Conservation (phyloP, 345 rosid species). For the Acer campestre region DNA sequence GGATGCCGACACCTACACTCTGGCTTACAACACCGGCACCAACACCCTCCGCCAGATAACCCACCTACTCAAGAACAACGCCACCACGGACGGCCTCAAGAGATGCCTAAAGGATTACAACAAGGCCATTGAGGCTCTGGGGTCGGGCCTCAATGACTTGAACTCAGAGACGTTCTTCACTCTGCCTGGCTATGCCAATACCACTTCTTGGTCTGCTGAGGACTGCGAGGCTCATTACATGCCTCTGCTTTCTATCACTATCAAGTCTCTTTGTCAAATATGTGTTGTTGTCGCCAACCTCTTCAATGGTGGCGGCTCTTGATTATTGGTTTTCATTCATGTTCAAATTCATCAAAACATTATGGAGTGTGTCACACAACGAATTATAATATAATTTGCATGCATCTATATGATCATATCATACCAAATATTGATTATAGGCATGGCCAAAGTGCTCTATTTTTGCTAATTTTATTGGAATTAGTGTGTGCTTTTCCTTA, state of each 20-base stretch:
- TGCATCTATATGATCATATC: no score
- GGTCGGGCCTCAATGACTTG: constrained; percentile 20
- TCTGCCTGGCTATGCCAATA: constrained; percentile 13
- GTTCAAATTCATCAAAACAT: no score
- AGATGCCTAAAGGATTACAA: constrained; percentile 22
- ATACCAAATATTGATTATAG: no score
- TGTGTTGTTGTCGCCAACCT: constrained; percentile 13
- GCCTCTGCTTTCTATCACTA: not conserved
- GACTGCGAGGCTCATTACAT: constrained; percentile 21
- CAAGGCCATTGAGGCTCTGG: not conserved
- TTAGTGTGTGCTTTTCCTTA: no score
- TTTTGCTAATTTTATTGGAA: no score
- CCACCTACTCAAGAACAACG: constrained; percentile 9
- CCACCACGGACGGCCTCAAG: constrained; percentile 7
- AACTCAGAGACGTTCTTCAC: constrained; percentile 21
- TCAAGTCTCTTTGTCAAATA: constrained; percentile 18
- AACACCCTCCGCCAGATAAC: constrained; percentile 6
- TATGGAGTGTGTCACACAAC: no score
- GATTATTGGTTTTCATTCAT: no score
- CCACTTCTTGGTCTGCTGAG: not conserved
- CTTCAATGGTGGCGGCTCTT: no score
- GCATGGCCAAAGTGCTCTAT: no score
- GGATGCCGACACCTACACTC: not conserved
- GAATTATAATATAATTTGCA: no score
- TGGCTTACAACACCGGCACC: constrained; percentile 24